Evolutionary conservation across 352 stramenopile species (phyloP).

Genomic region (Pythium pyrilobum): DNA sequence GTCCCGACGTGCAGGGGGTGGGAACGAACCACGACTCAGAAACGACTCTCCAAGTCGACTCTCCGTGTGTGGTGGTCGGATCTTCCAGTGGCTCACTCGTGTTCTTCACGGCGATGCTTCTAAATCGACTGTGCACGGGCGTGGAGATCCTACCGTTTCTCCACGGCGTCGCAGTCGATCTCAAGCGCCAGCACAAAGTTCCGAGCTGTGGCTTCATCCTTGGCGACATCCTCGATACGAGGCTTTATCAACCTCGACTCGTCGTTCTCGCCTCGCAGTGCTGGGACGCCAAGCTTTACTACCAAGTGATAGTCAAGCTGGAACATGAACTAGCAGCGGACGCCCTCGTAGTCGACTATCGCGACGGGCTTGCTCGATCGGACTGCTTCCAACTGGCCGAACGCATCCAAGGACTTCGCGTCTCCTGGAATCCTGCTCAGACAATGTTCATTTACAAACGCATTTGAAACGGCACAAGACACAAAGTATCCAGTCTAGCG

Average conservation of each 20-base stretch:
- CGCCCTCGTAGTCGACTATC: constrained; percentile 54
- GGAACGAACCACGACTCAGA: too few relatives aligned
- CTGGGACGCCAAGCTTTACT: constrained; percentile 40
- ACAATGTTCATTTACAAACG: constrained; percentile 33
- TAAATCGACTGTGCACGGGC: constrained; percentile 25
- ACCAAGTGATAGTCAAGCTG: constrained; percentile 31
- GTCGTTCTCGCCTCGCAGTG: constrained; percentile 60
- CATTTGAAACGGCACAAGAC: not conserved
- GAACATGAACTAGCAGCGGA: constrained; percentile 25
- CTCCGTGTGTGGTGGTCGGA: constrained; percentile 30
- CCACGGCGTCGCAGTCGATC: constrained; percentile 13
- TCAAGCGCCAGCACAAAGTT: constrained; percentile 7
- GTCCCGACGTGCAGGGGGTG: too few relatives aligned
- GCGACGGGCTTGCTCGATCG: constrained; percentile 22
- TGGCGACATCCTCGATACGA: constrained; percentile 36
- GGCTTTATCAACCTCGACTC: constrained; percentile 21
- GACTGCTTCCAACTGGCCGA: constrained; percentile 23
- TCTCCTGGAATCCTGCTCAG: constrained; percentile 42
- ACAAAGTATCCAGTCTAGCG: too few relatives aligned
- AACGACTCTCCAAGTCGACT: too few relatives aligned
- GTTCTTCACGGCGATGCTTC: constrained; percentile 35
- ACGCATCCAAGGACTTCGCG: constrained; percentile 16
- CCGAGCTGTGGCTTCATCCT: constrained; percentile 24
- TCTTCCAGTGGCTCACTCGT: constrained; percentile 54
- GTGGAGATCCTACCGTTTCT: constrained; percentile 56